Conservation (phyloP, 768 basidiomycete genomes). For the Rickenella mellea region DNA sequence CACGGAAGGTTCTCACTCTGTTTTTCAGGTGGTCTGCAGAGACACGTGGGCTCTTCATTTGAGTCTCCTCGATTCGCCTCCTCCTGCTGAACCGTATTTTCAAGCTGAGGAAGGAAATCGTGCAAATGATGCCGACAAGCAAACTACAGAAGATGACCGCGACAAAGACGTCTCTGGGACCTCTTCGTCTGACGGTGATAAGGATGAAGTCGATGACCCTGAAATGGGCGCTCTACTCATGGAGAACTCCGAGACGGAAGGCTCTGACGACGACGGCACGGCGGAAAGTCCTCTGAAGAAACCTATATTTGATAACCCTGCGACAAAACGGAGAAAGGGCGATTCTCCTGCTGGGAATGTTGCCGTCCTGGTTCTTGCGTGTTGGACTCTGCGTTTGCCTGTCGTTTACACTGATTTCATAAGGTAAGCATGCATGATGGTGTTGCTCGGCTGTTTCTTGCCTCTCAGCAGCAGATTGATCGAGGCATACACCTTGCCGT, state of each 20-base stretch:
- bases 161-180: background rate
- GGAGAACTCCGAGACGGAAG: conserved; percentile 24
- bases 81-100: conserved; percentile 50
- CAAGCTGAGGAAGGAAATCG: conserved; percentile 30
- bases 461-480: conserved; percentile 41
- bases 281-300: conserved; percentile 6
- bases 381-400: conserved; percentile 75
- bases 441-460: background rate
- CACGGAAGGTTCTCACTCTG: no score
- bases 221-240: conserved; percentile 30
- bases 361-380: conserved; percentile 62
- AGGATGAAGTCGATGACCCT: no score
- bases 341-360: conserved; percentile 42
- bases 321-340: conserved; percentile 17
- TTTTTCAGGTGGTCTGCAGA: conserved; percentile 52
- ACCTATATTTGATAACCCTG: conserved; percentile 6
- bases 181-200: background rate
- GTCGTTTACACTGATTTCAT: conserved; percentile 68
- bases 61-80: conserved; percentile 47
- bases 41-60: conserved; percentile 78
- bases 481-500: conserved; percentile 69
- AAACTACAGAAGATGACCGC: no score
- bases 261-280: conserved; percentile 10
- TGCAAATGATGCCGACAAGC: no score
- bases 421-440: conserved; percentile 35